Evolutionary conservation across 1,139 yeast species (phyloP).

Genomic region (Saccharomycopsis hybrid): DNA sequence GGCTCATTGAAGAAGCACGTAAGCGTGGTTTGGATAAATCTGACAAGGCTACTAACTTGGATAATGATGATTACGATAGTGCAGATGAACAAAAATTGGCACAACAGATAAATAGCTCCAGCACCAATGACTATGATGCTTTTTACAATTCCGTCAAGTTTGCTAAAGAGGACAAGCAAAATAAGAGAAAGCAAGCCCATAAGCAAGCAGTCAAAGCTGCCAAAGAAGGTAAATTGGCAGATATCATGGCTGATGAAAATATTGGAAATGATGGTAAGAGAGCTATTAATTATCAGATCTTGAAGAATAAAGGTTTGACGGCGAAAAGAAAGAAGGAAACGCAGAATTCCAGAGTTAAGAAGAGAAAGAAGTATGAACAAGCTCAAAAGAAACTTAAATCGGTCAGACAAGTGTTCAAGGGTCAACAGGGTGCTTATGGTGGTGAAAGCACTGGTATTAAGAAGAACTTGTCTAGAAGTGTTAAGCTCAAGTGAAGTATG

Average conservation of each 20-base stretch:
- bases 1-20: constrained; percentile 82
- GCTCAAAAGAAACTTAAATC: constrained; percentile 93
- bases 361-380: constrained; percentile 93
- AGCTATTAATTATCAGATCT: constrained; percentile 87
- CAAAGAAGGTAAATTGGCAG: constrained; percentile 75
- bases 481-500: constrained; percentile 45
- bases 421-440: constrained; percentile 74
- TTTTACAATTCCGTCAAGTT: constrained; percentile 41
- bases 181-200: constrained; percentile 58
- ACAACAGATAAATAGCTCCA: constrained; percentile 30
- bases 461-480: constrained; percentile 82
- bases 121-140: constrained; percentile 31
- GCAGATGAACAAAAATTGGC: constrained; percentile 38
- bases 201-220: constrained; percentile 71
- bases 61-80: constrained; percentile 43
- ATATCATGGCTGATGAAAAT: constrained; percentile 42
- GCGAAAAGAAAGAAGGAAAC: constrained; percentile 89
- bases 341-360: constrained; percentile 94
- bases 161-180: constrained; percentile 42
- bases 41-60: constrained; percentile 41
- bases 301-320: constrained; percentile 92
- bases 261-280: constrained; percentile 82
- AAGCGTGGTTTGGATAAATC: constrained; percentile 63
- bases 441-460: constrained; percentile 98
- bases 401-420: constrained; percentile 80